These are phyloP conservation scores for Ustilago cynodontis DNA, from an alignment of 1,284 basidiomycete species.

Conservation along the genomic window DNA sequence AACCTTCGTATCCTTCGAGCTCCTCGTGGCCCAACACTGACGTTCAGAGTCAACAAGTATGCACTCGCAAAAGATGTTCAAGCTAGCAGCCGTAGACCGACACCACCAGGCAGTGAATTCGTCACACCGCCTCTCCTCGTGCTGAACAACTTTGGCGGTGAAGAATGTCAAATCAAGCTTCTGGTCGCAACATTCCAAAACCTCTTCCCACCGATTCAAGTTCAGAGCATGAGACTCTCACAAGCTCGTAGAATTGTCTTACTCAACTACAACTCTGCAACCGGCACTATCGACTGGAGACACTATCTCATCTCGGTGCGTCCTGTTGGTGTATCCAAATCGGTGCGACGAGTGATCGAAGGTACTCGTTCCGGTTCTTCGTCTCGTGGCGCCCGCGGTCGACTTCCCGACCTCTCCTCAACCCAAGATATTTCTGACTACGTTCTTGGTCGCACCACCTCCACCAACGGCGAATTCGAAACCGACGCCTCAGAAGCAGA, in stretches of 20 bases:
- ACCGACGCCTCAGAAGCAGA: conserved; percentile 74
- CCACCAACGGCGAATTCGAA: conserved; percentile 74
- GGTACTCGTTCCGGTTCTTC: conserved; percentile 72
- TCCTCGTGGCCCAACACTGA: conserved; percentile 93
- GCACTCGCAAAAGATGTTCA: conserved; percentile 87
- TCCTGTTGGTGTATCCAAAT: conserved; percentile 90
- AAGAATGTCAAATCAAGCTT: conserved; percentile 77
- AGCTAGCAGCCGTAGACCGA: conserved; percentile 77
- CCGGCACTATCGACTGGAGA: conserved; percentile 88
- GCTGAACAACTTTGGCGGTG: conserved; percentile 78
- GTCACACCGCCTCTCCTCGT: conserved; percentile 82
- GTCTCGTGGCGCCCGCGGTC: conserved; percentile 12
- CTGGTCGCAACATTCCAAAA: conserved; percentile 87
- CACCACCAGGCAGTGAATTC: conserved; percentile 82
- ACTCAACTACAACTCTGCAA: conserved; percentile 88
- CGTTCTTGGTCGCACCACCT: conserved; percentile 78
- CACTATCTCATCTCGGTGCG: conserved; percentile 97
- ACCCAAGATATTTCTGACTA: conserved; percentile 97
- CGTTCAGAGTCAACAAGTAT: conserved; percentile 91
- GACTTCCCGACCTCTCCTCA: conserved; percentile 82
- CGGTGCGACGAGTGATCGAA: conserved; percentile 89
- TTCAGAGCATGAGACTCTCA: conserved; percentile 73
- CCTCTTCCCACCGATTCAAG: conserved; percentile 85
- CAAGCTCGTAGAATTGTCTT: conserved; percentile 84
- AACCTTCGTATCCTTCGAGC: conserved; percentile 86